Percentiles rank a stretch among this genome's conserved stretches.
Conservation (phyloP, 805 yeast genomes). For the Clavispora carvajalis region DNA sequence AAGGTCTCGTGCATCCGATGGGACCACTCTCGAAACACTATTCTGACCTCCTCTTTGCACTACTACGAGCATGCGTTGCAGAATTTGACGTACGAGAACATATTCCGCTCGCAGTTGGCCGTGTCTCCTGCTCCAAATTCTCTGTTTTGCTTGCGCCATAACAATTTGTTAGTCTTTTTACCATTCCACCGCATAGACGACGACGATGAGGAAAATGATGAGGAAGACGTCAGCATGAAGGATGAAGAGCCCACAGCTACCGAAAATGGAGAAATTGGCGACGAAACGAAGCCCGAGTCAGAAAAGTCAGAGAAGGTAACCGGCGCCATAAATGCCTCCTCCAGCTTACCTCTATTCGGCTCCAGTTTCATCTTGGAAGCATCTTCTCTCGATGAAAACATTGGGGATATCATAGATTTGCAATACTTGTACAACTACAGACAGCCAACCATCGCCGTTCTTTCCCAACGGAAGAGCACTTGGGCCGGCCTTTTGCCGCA, state of each 20-base stretch:
- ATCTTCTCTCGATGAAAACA: conserved; percentile 47
- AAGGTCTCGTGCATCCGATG: conserved; percentile 74
- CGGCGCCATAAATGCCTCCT: not conserved
- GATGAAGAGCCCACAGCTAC: conserved; percentile 11
- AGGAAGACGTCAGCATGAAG: conserved; percentile 22
- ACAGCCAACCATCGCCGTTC: conserved; percentile 75
- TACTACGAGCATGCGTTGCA: conserved; percentile 72
- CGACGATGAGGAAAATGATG: conserved; percentile 32
- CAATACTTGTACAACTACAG: conserved; percentile 68
- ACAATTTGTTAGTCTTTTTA: conserved; percentile 65
- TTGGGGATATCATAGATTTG: conserved; percentile 64
- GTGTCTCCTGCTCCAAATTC: conserved; percentile 55
- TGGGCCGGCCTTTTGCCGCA: conserved; percentile 76
- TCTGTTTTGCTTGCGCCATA: conserved; percentile 54
- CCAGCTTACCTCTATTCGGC: conserved; percentile 27
- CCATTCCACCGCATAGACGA: conserved; percentile 51
- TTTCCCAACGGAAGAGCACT: conserved; percentile 49
- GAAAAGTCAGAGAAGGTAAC: conserved; percentile 3
- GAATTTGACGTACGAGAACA: conserved; percentile 41
- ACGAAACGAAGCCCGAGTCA: not conserved
- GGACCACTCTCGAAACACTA: conserved; percentile 47
- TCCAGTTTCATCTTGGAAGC: conserved; percentile 60
- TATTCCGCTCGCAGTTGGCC: conserved; percentile 41
- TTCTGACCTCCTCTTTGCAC: conserved; percentile 78
- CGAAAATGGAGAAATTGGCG: not conserved